Evolutionary conservation across 495 filamentous ascomycete species (phyloP).

Genomic region (Elaphomyces granulatus): DNA sequence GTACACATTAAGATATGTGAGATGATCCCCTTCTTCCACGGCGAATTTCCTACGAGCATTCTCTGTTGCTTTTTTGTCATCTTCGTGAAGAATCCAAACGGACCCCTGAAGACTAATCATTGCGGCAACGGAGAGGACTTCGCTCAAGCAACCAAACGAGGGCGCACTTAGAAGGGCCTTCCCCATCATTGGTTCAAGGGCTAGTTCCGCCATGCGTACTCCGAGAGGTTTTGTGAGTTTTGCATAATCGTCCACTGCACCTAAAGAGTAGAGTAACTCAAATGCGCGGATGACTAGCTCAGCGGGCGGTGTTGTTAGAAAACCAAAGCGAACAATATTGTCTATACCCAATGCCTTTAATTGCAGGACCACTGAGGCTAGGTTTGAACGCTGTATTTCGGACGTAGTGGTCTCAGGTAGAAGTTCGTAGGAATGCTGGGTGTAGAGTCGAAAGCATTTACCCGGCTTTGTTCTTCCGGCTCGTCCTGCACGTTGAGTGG

Average conservation of each 20-base stretch:
- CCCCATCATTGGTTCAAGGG: conserved; percentile 92
- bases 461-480: conserved; percentile 85
- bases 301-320: conserved; percentile 74
- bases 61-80: conserved; percentile 57
- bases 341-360: conserved; percentile 94
- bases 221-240: conserved; percentile 84
- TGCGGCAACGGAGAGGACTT: conserved; percentile 82
- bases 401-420: conserved; percentile 68
- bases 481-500: conserved; percentile 80
- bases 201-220: conserved; percentile 83
- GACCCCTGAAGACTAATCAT: conserved; percentile 81
- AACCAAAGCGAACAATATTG: conserved; percentile 85
- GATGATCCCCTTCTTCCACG: conserved; percentile 86
- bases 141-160: conserved; percentile 62
- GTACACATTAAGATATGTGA: conserved; percentile 90
- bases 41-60: conserved; percentile 69
- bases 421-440: conserved; percentile 53
- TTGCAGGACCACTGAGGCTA: conserved; percentile 82
- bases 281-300: conserved; percentile 78
- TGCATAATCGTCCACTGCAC: conserved; percentile 78
- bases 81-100: conserved; percentile 69
- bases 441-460: conserved; percentile 91
- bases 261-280: conserved; percentile 79
- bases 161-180: conserved; percentile 74
- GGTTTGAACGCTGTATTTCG: conserved; percentile 86